A percentile compares a stretch with the other conserved stretches of the same genome.
Conservation (phyloP, 1,284 basidiomycete genomes). For the Ganoderma leucocontextum region DNA sequence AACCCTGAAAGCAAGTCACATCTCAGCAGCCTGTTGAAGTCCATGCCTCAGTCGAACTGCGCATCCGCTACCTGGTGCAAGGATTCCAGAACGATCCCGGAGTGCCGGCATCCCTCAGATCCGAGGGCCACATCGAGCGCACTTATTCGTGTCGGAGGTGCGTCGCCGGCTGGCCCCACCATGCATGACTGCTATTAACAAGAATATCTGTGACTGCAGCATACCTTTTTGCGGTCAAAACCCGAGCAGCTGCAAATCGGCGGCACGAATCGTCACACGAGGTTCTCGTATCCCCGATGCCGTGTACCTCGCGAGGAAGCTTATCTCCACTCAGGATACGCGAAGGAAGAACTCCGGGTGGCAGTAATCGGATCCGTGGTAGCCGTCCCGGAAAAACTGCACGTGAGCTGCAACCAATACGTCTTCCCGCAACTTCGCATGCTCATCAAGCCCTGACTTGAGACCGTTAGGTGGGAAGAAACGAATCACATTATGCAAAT, state of each 20-base stretch:
- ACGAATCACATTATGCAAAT: not conserved
- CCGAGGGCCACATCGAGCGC: slow-evolving; percentile 1
- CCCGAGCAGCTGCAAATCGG: not conserved
- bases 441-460: not conserved
- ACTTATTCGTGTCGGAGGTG: not conserved
- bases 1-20: not conserved
- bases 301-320: not conserved
- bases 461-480: not conserved
- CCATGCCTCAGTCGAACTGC: not conserved
- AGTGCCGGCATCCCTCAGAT: slow-evolving; percentile 5
- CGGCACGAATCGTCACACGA: not conserved
- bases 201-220: not conserved
- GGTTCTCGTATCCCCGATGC: not conserved
- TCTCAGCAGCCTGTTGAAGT: not conserved
- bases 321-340: not conserved
- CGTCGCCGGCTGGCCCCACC: not conserved
- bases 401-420: not conserved
- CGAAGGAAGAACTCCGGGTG: not conserved
- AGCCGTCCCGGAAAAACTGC: not conserved
- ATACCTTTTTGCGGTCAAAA: not conserved
- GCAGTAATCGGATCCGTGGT: not conserved
- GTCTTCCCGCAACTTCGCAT: not conserved
- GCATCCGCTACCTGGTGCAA: not conserved
- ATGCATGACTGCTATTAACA: not conserved
- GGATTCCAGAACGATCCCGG: not conserved